Evolutionary conservation across 1,284 basidiomycete genomes (phyloP), one percentile per base, ranked within the genome.

Genomic region (Austropuccinia psidii): DNA sequence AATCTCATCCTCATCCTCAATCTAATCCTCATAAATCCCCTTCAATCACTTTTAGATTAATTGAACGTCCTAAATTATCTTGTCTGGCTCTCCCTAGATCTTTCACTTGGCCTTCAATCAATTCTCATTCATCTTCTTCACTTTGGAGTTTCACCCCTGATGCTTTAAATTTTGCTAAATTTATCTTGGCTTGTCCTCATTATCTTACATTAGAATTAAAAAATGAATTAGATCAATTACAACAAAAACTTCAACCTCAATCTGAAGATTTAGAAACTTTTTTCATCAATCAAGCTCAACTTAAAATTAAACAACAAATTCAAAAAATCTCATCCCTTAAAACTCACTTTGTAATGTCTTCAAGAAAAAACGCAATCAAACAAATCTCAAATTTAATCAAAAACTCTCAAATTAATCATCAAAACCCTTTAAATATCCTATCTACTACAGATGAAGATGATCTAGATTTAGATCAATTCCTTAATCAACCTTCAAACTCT

Each of bases 91-190:
- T 99, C 13, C 95, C 95, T 54, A 88, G 91, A 33, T 95, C 94
- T 0, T 80, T 84, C 8, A 92, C 92, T 1, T 99, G 94, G 93
- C 95, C 93, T 15, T 96, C 90, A 3, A 90, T 93, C 75, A 85
- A 93, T 0, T 83, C 98, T n/a, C 88, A 90, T 11, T 89, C 91
- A 17, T 90, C 94, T 77, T 87, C 91, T 77, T 91, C 93, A 0
- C 94, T 95, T 7, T 98, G 94, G 84, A 87, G 96, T 80, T 98
- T 98, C 83, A 85, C 94, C 24, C 96, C 94, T 0, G 93, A 98
- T 79, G 90, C 96, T 31, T 88, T 89, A 77, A 83, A 85, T 24
- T 98, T 90, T 80, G 86, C 93, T 43, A 94, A 92, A 78, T 96
- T 98, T 82, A 96, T 98, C 91, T 87, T 98, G 24, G 93, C 93